Base-by-base conservation (phyloP, 2,329 filamentous ascomycete species). In the Lanzia echinophila region DNA sequence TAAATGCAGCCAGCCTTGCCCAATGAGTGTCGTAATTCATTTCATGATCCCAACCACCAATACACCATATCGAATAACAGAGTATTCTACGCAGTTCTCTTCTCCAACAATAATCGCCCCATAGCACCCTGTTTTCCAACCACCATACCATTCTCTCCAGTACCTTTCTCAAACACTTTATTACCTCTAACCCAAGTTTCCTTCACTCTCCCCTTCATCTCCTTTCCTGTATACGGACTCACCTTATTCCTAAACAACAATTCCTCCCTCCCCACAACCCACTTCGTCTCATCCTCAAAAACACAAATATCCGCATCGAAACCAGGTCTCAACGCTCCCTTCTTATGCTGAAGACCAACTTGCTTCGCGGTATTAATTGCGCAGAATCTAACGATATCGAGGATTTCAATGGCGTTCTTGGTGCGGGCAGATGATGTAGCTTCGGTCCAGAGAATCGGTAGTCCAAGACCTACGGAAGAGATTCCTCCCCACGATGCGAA, bases 401-500 rank as follows among this genome's bases (percentile, higher is more conserved):
- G 76, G 20, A 96, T 74, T 2, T 39, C 55, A 3, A 65, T 50
- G 1, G 53, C 34, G 1, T 46, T 46, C 32, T 53, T 42, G 6
- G 49, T 70, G 2, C 45, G 41, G n/a, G 68, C 70, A 0, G 58
- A 56, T 2, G 60, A 47, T 8, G 70, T 79, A 69, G 32, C 77
- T 71, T 42, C 80, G 79, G 58, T 81, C 78, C 67, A 78, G 75
- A 99, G 78, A 60, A 99, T 96, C 4, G 90, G 89, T 3, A 99
- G 78, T 0, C 94, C 94, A 1, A 99, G 81, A 0, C 94, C 94
- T 17, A 99, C 92, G 4, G 88, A 94, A 3, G 88, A 92, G 65
- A 99, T 96, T 13, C 94, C 94, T 51, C 94, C 94, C 94, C 94
- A 99, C 1, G 91, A 91, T 3, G 87, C 83, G 72, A 97, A 94